Base-by-base conservation (phyloP, 23 red algal species). In the Pyropia yezoensis region DNA sequence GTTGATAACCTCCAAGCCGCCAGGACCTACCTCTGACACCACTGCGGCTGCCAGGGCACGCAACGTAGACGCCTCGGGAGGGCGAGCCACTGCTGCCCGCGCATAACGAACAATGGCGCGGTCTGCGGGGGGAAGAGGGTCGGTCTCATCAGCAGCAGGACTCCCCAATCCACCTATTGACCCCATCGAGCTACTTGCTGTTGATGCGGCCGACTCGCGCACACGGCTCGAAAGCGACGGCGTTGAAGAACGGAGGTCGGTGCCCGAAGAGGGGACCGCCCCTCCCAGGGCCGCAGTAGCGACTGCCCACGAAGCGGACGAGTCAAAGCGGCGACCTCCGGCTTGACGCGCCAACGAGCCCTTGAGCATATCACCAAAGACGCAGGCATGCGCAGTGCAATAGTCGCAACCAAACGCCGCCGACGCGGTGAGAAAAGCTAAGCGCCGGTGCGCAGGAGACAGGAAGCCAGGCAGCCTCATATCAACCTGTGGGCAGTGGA, bases 401-500 rank as follows among this genome's bases (percentile, higher is more conserved):
- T 78, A 78, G 49, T 59, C 23, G 60, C 74, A 78, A 20, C 66
- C 57, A 65, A 78, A 78, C 47, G 74, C 34, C 32, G 27, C 49
- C 2, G 57, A 66, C 7, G 74, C 57, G 28, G 74, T 39, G 33
- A 78, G 33, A 53, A 78, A 78, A 47, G 59, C 29, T 59, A 65
- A 39, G 26, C 60, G 74, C 19, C 59, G 60, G 19, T 66, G 59
- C 14, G n/a, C 39, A 7, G 74, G 59, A n/a, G 74, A 66, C 33
- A 27, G 55, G 55, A 78, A 51, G 18, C 58, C 33, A 47, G 59
- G 60, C 28, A 78, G n/a, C 18, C 74, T 25, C n/a, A 78, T 24
- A 16, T 78, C 55, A 0, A 59, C 25, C 12, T 59, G 55, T 39
- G 68, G 68, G 27, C 50, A 53, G 55, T 58, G 27, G 50, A 73